These are phyloP conservation scores for Actinomucor elegans DNA, from an alignment of 371 early-diverging fungal species.

Conservation along the genomic window DNA sequence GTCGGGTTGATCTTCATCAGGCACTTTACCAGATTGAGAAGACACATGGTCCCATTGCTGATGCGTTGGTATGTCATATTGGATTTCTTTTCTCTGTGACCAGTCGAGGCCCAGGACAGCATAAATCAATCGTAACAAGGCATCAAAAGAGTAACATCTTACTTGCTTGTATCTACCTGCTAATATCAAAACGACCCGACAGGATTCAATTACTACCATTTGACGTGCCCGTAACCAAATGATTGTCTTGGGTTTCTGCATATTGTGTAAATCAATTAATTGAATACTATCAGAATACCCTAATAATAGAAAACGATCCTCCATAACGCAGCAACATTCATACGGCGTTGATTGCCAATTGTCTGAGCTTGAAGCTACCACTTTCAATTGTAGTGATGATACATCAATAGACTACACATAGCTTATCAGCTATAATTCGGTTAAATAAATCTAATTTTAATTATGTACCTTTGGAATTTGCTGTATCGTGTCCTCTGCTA, in stretches of 20 bases:
- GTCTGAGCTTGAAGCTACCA: slow-evolving; percentile 19
- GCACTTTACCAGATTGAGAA: slow-evolving; percentile 17
- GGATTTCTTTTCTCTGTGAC: slow-evolving; percentile 11
- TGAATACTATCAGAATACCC: slow-evolving; percentile 34
- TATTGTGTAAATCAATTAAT: slow-evolving; percentile 21
- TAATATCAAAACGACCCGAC: slow-evolving; percentile 34
- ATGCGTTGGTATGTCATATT: slow-evolving; percentile 24
- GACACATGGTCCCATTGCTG: slow-evolving; percentile 21
- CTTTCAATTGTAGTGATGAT: slow-evolving; percentile 24
- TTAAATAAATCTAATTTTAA: no score
- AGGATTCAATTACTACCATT: slow-evolving; percentile 29
- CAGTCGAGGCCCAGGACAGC: slow-evolving; percentile 29
- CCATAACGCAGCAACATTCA: slow-evolving; percentile 39
- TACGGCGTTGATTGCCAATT: slow-evolving; percentile 24
- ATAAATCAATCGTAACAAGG: slow-evolving; percentile 30
- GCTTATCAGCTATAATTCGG: no score
- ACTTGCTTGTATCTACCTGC: slow-evolving; percentile 40
- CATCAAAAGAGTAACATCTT: slow-evolving; percentile 45
- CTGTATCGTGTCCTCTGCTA: background rate
- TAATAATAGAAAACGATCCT: slow-evolving; percentile 36
- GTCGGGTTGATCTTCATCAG: background rate
- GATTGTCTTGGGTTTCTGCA: slow-evolving; percentile 22
- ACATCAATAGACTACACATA: background rate
- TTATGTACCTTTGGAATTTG: no score
- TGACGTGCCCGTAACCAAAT: slow-evolving; percentile 34